These are phyloP conservation scores for Colletotrichum euphorbiae DNA, from an alignment of 2,329 filamentous ascomycete genomes.

Conservation along the genomic window DNA sequence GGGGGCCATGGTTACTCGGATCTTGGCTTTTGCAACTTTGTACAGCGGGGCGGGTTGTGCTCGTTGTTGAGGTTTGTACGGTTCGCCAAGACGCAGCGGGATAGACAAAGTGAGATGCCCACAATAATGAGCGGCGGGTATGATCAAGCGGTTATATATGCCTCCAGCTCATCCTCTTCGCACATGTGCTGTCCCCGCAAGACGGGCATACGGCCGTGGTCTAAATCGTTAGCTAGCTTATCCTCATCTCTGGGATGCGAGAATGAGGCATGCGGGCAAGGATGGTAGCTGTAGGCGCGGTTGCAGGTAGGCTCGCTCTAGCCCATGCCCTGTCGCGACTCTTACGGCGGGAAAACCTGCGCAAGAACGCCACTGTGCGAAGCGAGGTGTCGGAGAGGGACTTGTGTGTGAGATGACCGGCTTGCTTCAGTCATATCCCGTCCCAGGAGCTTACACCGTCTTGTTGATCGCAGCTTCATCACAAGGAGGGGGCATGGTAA, in stretches of 20 bases:
- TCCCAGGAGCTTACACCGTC: too few relatives aligned
- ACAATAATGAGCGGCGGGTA: background rate
- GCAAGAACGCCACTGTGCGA: constrained; percentile 16
- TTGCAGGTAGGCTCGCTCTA: background rate
- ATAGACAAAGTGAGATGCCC: background rate
- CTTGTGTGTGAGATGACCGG: too few relatives aligned
- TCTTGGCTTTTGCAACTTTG: background rate
- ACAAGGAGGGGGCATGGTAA: too few relatives aligned
- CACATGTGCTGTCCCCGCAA: constrained; percentile 10
- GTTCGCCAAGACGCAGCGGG: background rate
- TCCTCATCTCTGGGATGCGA: constrained; percentile 11
- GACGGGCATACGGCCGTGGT: background rate
- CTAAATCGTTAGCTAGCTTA: constrained; percentile 22
- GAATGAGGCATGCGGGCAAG: background rate
- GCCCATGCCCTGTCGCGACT: background rate
- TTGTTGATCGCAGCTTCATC: too few relatives aligned
- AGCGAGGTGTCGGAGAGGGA: too few relatives aligned
- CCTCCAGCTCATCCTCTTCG: background rate
- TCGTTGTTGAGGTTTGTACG: too few relatives aligned
- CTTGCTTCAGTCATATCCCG: too few relatives aligned
- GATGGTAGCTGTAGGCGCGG: constrained; percentile 13
- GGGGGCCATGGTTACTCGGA: constrained; percentile 45
- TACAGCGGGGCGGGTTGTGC: background rate
- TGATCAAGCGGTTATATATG: constrained; percentile 13
- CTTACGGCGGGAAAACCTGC: background rate